Evolutionary conservation across 345 rosid genomes (phyloP), one percentile per base, ranked within the genome.

Genomic region (Syzygium grande): DNA sequence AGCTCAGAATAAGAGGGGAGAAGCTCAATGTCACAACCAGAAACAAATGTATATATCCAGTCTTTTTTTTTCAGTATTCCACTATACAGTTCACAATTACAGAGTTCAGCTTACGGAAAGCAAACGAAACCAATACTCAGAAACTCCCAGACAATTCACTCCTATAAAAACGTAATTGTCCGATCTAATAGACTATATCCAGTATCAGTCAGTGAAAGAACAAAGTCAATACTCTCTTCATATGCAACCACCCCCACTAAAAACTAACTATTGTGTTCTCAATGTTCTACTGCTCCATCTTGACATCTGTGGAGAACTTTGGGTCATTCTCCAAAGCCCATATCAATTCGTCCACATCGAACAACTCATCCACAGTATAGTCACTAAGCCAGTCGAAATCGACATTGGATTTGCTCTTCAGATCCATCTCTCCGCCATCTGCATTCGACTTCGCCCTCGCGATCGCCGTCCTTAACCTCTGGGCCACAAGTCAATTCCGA

Each of bases 301-400:
- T 73, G 34, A 86, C 54, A 58, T 43, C 85, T 38, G 59, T 9
- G 19, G 79, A 41, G 80, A 85, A 88, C 56, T 21, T 46, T n/a
- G 92, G 90, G 85, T 84, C 34, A 1, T 85, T 87, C 38, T 91
- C 93, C 23, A 93, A 16, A 0, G 87, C n/a, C 43, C 89, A 86
- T 84, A 95, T 65, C 83, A 96, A 87, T 86, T 96, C 96, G 52
- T 95, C 93, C 34, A 92, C 88, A 84, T 94, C 97, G 68, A 96
- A 95, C 87, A 93, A 55, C 58, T 96, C 95, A 15, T 92, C 96
- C 84, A 85, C 43, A 3, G 90, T 21, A 25, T 87, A 63, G 51
- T 84, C 90, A 58, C 78, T 85, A 38, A 86, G 43, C 93, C 92
- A 91, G 49, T 88, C 88, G 17, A 88, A 85, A 38, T 90, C 90